Conservation (phyloP, 768 basidiomycete species). For the Suillus weaverae region DNA sequence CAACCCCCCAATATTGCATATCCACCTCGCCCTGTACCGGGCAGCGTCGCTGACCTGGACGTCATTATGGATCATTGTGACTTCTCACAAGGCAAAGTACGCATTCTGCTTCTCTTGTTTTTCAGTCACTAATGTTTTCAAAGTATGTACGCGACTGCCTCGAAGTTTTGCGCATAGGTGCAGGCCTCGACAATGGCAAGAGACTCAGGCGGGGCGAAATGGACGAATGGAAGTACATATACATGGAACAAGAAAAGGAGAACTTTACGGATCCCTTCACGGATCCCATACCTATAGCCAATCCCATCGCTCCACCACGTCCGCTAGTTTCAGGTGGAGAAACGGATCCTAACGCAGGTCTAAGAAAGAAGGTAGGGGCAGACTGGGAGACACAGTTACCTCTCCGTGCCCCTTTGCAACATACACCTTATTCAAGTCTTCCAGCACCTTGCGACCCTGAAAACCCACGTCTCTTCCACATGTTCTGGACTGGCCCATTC, state of each 20-base stretch:
- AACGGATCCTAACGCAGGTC: constrained; percentile 52
- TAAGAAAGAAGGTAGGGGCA: constrained; percentile 56
- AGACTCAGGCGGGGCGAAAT: constrained; percentile 72
- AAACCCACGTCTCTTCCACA: constrained; percentile 89
- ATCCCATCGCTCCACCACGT: constrained; percentile 19
- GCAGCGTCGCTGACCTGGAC: constrained; percentile 88
- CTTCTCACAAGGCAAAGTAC: constrained; percentile 76
- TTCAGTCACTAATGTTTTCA: constrained; percentile 2
- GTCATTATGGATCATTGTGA: constrained; percentile 90
- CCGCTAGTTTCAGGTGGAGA: constrained; percentile 29
- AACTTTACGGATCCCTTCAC: constrained; percentile 38
- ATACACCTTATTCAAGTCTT: constrained; percentile 58
- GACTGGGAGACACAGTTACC: constrained; percentile 57
- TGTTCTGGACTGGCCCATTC: constrained; percentile 99
- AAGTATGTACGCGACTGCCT: constrained; percentile 98
- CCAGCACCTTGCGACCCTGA: constrained; percentile 76
- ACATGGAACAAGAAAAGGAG: constrained; percentile 57
- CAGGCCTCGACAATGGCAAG: constrained; percentile 80
- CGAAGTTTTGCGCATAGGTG: constrained; percentile 90
- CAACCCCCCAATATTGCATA: constrained; percentile 68
- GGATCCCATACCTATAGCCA: constrained; percentile 31
- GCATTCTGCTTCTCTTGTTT: not conserved
- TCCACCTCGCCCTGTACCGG: constrained; percentile 83
- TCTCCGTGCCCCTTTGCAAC: constrained; percentile 51
- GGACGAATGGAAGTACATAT: constrained; percentile 89